Evolutionary conservation across 495 filamentous ascomycete species (phyloP).

Genomic region (Penicillium nucicola): DNA sequence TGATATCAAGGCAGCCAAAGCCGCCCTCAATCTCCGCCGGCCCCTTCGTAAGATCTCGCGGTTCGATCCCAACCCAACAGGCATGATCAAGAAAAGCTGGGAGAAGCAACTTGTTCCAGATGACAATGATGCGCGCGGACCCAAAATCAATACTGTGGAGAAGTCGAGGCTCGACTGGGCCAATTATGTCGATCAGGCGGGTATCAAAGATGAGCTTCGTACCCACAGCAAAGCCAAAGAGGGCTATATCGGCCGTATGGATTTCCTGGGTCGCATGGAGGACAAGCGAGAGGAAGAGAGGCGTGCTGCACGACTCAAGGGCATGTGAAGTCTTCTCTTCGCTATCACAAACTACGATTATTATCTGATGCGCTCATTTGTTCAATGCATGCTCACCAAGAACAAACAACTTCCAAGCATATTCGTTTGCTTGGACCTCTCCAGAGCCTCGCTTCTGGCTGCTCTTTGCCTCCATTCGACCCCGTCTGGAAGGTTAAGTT

Average conservation of each 20-base stretch:
- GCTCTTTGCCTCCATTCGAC: too few relatives aligned
- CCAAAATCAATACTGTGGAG: conserved; percentile 93
- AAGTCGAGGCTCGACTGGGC: conserved; percentile 96
- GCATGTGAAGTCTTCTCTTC: conserved; percentile 31
- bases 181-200: conserved; percentile 85
- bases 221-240: conserved; percentile 80
- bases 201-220: conserved; percentile 86
- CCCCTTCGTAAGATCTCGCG: conserved; percentile 70
- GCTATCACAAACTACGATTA: neutral
- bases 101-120: conserved; percentile 33
- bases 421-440: neutral
- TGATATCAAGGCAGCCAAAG: conserved; percentile 11
- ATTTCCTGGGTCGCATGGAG: conserved; percentile 84
- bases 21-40: conserved; percentile 47
- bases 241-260: conserved; percentile 77
- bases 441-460: neutral
- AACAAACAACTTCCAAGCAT: neutral
- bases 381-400: neutral
- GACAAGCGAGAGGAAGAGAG: conserved; percentile 72
- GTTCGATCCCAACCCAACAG: conserved; percentile 70
- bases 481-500: too few relatives aligned
- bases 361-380: neutral
- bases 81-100: conserved; percentile 51
- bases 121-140: conserved; percentile 51
- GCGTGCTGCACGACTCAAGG: conserved; percentile 57